Base-by-base conservation (phyloP, 148 eudicot species). In the Persicaria tinctoria region DNA sequence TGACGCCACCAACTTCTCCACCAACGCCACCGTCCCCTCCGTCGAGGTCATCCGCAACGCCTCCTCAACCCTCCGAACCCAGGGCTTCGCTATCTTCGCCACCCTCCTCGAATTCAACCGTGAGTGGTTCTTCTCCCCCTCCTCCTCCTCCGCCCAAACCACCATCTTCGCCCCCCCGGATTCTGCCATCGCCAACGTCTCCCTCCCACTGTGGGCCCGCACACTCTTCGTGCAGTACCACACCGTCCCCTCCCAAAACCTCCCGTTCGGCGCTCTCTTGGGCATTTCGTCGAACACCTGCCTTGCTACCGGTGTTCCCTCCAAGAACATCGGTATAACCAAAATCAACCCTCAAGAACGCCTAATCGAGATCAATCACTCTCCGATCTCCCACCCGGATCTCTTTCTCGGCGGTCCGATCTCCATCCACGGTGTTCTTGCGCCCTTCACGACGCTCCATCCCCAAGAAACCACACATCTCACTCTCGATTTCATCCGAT, bases 101-200 rank as follows among this genome's bases (percentile, higher is more conserved):
- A 73, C 86, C 55, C 83, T 89, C 80, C 85, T 87, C 71, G 86
- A 83, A 44, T 60, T 86, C 82, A 82, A 82, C 17, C 93, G 90
- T 3, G 86, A 89, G 5, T 75, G 80, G 68, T 78, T 87, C 81
- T 70, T 77, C 75, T 68, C 81, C 1, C 32, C 76, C 3, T 64
- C 74, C 80, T 23, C 27, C 27, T 23, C 27, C 1, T 46, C 53
- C 27, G 27, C 27, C 27, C 32, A 73, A 55, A 10, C 89, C 72
- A 88, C 92, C 78, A 20, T 90, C 74, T 90, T 88, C 76, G 92
- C 92, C 9, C 71, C 88, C 75, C 81, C 72, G 47, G 96, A 90
- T 78, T 27, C 81, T 12, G 78, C 79, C 77, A 50, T 88, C 5
- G 71, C 85, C 27, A 73, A 76, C 76, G 18, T 78, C 80, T 78